Evolutionary conservation across 768 basidiomycete genomes (phyloP).

Genomic region (Mycena haematopus): DNA sequence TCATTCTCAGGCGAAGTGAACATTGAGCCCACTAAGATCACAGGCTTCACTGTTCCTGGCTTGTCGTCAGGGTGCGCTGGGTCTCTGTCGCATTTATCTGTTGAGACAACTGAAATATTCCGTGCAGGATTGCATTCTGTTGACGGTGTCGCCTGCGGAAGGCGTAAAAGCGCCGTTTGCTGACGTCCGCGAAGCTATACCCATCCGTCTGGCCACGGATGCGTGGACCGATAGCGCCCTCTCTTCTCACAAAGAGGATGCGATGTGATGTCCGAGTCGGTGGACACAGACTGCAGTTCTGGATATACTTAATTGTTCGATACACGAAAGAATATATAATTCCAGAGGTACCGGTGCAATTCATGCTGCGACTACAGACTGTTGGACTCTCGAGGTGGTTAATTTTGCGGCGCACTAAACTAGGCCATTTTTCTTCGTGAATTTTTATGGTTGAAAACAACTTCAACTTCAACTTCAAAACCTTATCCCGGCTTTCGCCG

Average conservation of each 20-base stretch:
- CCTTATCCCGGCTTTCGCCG: too few species aligned
- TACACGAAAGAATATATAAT: too few species aligned
- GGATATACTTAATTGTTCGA: too few species aligned
- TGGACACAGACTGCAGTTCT: too few species aligned
- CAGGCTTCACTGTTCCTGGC: conserved; percentile 70
- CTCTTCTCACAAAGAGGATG: conserved; percentile 16
- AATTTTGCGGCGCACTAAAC: too few species aligned
- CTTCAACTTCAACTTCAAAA: too few species aligned
- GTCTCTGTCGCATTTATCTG: neutral
- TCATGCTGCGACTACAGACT: too few species aligned
- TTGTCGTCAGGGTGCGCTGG: conserved; percentile 64
- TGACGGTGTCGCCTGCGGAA: conserved; percentile 66
- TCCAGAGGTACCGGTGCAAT: too few species aligned
- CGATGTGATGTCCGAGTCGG: neutral
- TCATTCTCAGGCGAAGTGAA: conserved; percentile 68
- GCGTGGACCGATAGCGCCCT: conserved; percentile 50
- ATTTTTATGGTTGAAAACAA: too few species aligned
- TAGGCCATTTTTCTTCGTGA: too few species aligned
- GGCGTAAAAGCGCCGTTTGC: conserved; percentile 60
- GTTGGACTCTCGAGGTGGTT: too few species aligned
- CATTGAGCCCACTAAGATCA: conserved; percentile 54
- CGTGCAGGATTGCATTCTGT: conserved; percentile 66
- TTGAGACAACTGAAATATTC: neutral
- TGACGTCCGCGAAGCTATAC: conserved; percentile 67
- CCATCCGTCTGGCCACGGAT: conserved; percentile 70